Conservation (phyloP, 176 grass and related monocot species). For the Rhynchospora breviuscula region DNA sequence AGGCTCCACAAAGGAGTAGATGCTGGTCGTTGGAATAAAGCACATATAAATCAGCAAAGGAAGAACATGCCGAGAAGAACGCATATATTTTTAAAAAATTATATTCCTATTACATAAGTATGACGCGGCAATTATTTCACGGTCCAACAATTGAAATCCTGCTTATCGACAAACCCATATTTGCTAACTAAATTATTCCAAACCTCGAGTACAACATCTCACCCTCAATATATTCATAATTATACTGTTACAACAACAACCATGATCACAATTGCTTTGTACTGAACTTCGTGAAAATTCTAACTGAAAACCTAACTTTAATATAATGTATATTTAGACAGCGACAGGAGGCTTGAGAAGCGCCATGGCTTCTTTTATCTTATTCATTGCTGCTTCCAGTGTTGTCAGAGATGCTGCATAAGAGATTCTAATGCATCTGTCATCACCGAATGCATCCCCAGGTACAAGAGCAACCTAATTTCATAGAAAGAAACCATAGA, state of each 20-base stretch:
- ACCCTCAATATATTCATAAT: neutral
- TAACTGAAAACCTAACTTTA: neutral
- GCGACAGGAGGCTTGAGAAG: slow-evolving; percentile 50
- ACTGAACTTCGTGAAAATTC: neutral
- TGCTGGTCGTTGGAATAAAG: neutral
- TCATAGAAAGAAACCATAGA: neutral
- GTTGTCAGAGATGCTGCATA: slow-evolving; percentile 76
- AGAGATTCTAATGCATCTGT: slow-evolving; percentile 74
- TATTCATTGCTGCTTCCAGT: slow-evolving; percentile 54
- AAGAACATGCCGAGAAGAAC: neutral
- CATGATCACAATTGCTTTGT: neutral
- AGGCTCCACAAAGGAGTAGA: neutral
- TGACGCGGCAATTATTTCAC: neutral
- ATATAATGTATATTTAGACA: slow-evolving; percentile 27
- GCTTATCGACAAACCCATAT: neutral
- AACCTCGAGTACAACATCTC: slow-evolving; percentile 7
- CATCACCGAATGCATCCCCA: slow-evolving; percentile 84
- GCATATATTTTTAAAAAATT: neutral
- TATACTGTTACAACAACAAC: neutral
- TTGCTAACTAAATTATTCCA: neutral
- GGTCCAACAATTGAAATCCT: slow-evolving; percentile 11
- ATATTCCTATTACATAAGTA: neutral
- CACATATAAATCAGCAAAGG: neutral
- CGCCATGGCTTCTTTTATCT: slow-evolving; percentile 76
- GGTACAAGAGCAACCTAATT: slow-evolving; percentile 80